phyloP scores from a whole-genome alignment of 2,329 filamentous ascomycete species.

The Cladophialophora chaetospira region DNA sequence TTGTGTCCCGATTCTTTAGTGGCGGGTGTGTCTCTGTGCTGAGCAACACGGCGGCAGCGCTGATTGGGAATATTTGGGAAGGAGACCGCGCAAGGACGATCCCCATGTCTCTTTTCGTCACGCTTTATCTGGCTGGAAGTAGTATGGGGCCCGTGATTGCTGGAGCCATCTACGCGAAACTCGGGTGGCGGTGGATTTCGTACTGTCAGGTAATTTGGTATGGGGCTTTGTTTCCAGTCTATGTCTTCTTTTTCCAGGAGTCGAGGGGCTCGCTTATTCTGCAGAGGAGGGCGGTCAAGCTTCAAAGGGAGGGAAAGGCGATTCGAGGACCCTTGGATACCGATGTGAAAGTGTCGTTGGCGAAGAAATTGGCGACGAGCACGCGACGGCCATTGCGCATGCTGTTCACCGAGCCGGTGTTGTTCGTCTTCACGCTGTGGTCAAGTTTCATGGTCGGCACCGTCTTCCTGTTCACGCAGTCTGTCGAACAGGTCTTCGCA shows the following conservation, averaged over 20 bases:
- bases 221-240: slow-evolving; percentile 45
- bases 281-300: slow-evolving; percentile 38
- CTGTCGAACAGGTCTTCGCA: slow-evolving; percentile 69
- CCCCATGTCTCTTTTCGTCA: slow-evolving; percentile 25
- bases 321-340: slow-evolving; percentile 19
- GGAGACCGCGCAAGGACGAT: slow-evolving; percentile 32
- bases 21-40: slow-evolving; percentile 36
- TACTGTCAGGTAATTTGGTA: slow-evolving; percentile 46
- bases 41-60: slow-evolving; percentile 33
- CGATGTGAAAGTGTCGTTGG: slow-evolving; percentile 38
- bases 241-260: slow-evolving; percentile 47
- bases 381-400: slow-evolving; percentile 42
- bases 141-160: slow-evolving; percentile 29
- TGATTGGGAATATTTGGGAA: slow-evolving; percentile 37
- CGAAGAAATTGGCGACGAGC: slow-evolving; percentile 38
- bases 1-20: slow-evolving; percentile 35
- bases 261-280: slow-evolving; percentile 53
- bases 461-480: slow-evolving; percentile 55
- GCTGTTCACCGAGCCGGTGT: slow-evolving; percentile 53
- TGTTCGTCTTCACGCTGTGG: slow-evolving; percentile 52
- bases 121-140: slow-evolving; percentile 23
- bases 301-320: slow-evolving; percentile 25
- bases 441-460: slow-evolving; percentile 51
- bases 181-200: slow-evolving; percentile 29
- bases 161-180: slow-evolving; percentile 21